Conservation (phyloP, 257 asterid genomes). For the Fraxinus anomala region DNA sequence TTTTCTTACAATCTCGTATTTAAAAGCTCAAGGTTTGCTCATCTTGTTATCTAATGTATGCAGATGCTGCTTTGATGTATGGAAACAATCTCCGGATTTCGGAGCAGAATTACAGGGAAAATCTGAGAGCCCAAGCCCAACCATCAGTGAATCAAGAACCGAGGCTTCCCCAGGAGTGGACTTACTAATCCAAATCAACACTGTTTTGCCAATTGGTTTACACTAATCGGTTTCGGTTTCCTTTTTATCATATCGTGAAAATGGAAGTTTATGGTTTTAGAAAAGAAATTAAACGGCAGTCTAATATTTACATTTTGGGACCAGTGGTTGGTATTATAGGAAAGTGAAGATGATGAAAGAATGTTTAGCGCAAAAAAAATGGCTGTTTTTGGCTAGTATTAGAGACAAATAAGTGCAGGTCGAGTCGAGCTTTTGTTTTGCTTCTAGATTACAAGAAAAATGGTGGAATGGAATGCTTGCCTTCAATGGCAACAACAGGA, state of each 20-base stretch:
- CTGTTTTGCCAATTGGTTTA: not conserved
- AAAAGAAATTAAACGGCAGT: not conserved
- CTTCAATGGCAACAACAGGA: not conserved
- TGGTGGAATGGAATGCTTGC: not conserved
- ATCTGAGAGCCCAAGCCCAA: constrained; percentile 22
- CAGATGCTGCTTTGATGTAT: constrained; percentile 24
- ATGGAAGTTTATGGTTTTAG: constrained; percentile 19
- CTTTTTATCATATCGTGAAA: not conserved
- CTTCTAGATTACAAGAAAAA: no score
- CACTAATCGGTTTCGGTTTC: no score
- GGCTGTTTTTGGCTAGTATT: constrained; percentile 33
- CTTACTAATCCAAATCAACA: constrained; percentile 40
- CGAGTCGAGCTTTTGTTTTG: not conserved
- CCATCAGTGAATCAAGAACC: constrained; percentile 42
- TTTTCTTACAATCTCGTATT: no score
- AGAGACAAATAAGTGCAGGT: constrained; percentile 36
- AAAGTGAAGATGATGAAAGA: constrained; percentile 30
- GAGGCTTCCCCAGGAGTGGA: constrained; percentile 80
- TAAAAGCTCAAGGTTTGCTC: not conserved
- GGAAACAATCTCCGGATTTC: constrained; percentile 21
- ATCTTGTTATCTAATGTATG: not conserved
- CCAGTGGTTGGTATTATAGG: constrained; percentile 25
- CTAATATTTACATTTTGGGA: constrained; percentile 22
- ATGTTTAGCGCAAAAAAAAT: constrained; percentile 25
- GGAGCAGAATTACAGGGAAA: constrained; percentile 33